Evolutionary conservation across 1,284 basidiomycete genomes (phyloP).

Genomic region (Limonomyces culmigenus): DNA sequence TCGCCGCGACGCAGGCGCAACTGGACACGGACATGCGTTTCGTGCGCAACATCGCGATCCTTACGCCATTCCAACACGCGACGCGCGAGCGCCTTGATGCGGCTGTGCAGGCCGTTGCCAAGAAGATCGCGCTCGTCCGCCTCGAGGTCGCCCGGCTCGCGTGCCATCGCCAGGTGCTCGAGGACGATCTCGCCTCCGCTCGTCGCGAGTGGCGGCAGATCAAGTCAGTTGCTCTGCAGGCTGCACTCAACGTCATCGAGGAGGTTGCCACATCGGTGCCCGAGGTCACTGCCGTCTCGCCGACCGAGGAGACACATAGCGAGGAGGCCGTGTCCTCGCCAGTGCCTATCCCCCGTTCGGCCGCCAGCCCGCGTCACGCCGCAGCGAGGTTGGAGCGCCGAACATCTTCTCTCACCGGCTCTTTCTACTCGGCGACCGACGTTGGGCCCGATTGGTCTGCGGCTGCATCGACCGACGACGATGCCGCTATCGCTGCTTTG

Average conservation of each 20-base stretch:
- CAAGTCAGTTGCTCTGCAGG: slow-evolving; percentile 54
- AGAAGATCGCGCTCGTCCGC: slow-evolving; percentile 47
- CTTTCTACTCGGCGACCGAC: slow-evolving; percentile 51
- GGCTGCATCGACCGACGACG: neutral
- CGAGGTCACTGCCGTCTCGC: neutral
- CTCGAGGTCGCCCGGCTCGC: slow-evolving; percentile 58
- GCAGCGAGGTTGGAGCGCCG: slow-evolving; percentile 6
- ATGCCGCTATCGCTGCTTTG: no score
- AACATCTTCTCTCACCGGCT: slow-evolving; percentile 31
- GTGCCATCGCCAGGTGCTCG: slow-evolving; percentile 63
- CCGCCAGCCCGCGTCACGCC: slow-evolving; percentile 14
- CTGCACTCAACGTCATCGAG: slow-evolving; percentile 51
- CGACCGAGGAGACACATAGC: neutral
- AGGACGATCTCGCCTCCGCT: slow-evolving; percentile 59
- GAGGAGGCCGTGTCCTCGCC: neutral
- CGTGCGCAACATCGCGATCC: slow-evolving; percentile 67
- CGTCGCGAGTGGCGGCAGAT: slow-evolving; percentile 49
- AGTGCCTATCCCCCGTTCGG: no score
- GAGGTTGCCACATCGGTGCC: neutral
- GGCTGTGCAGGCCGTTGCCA: slow-evolving; percentile 48
- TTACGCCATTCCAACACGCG: slow-evolving; percentile 75
- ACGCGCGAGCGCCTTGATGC: slow-evolving; percentile 62
- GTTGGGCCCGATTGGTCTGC: slow-evolving; percentile 28
- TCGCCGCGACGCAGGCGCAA: slow-evolving; percentile 36
- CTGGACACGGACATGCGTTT: slow-evolving; percentile 61